Percentiles rank a stretch among this genome's conserved stretches.
These are phyloP conservation scores for Aspergillus puulaauensis DNA, from an alignment of 2,329 filamentous ascomycete genomes.

Conservation along the genomic window DNA sequence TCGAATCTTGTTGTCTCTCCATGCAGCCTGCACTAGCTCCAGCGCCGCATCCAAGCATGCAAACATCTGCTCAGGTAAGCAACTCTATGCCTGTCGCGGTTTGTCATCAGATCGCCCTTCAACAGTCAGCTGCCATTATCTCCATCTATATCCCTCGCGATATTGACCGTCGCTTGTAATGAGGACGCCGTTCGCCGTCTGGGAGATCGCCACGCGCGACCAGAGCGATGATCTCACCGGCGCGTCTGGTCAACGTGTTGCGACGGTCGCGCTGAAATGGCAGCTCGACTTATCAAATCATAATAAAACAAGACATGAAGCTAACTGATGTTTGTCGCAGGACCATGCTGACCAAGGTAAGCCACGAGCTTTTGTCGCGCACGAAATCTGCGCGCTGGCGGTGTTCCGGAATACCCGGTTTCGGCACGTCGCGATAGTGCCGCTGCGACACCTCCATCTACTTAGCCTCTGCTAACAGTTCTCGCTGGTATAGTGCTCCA, in stretches of 20 bases:
- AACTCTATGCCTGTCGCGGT: conserved; percentile 29
- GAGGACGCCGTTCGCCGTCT: neutral
- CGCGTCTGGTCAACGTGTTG: neutral
- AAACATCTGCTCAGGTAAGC: conserved; percentile 57
- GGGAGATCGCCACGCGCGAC: conserved; percentile 1
- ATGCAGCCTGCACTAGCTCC: conserved; percentile 51
- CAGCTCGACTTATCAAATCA: neutral
- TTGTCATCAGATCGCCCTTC: conserved; percentile 35
- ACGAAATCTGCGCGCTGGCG: neutral
- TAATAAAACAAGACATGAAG: conserved; percentile 1
- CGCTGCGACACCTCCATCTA: neutral
- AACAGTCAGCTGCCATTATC: neutral
- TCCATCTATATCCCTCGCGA: neutral
- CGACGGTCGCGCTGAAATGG: conserved; percentile 13
- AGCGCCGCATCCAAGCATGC: conserved; percentile 50
- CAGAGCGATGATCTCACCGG: conserved; percentile 6
- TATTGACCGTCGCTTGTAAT: neutral
- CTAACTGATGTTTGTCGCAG: conserved; percentile 24
- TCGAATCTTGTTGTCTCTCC: conserved; percentile 15
- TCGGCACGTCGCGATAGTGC: neutral
- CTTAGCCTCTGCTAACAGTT: conserved; percentile 13
- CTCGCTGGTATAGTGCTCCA: conserved; percentile 52
- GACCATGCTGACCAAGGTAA: conserved; percentile 48
- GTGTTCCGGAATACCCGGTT: conserved; percentile 34
- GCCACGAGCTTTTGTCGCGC: conserved; percentile 24